Percentiles rank a stretch among this genome's conserved stretches.
phyloP scores from a whole-genome alignment of 495 filamentous ascomycete genomes.

The Baudoinia panamericana region DNA sequence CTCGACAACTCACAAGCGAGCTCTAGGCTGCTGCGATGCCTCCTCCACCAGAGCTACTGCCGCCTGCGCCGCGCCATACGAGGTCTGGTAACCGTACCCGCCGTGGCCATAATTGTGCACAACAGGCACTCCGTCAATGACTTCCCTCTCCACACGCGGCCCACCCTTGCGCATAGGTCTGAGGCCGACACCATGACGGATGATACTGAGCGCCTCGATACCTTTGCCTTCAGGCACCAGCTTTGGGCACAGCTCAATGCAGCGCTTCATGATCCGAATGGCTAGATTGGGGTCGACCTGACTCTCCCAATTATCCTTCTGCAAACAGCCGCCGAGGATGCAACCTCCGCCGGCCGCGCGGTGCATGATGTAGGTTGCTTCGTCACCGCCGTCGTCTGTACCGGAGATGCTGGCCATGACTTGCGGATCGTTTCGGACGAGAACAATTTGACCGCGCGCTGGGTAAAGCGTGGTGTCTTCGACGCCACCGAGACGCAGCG shows the following conservation, averaged over 20 bases:
- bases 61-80: conserved; percentile 66
- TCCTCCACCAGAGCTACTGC: conserved; percentile 61
- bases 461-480: conserved; percentile 62
- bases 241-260: conserved; percentile 55
- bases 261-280: conserved; percentile 76
- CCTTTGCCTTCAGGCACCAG: conserved; percentile 62
- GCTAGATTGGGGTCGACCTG: conserved; percentile 71
- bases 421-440: conserved; percentile 71
- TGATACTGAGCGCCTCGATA: conserved; percentile 65
- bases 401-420: conserved; percentile 59
- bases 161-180: conserved; percentile 65
- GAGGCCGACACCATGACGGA: conserved; percentile 80
- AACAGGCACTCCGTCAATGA: conserved; percentile 53
- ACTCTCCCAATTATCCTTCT: conserved; percentile 70
- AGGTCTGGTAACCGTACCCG: conserved; percentile 79
- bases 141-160: conserved; percentile 71
- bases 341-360: conserved; percentile 71
- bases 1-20: conserved; percentile 27
- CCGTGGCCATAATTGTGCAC: conserved; percentile 97
- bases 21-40: conserved; percentile 28
- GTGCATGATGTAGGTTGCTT: conserved; percentile 80
- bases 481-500: conserved; percentile 67
- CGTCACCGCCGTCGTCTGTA: conserved; percentile 67
- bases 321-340: conserved; percentile 77
- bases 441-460: conserved; percentile 71